These are phyloP conservation scores for Borealophlyctis nickersoniae DNA, from an alignment of 192 early-diverging fungal genomes.

Conservation along the genomic window DNA sequence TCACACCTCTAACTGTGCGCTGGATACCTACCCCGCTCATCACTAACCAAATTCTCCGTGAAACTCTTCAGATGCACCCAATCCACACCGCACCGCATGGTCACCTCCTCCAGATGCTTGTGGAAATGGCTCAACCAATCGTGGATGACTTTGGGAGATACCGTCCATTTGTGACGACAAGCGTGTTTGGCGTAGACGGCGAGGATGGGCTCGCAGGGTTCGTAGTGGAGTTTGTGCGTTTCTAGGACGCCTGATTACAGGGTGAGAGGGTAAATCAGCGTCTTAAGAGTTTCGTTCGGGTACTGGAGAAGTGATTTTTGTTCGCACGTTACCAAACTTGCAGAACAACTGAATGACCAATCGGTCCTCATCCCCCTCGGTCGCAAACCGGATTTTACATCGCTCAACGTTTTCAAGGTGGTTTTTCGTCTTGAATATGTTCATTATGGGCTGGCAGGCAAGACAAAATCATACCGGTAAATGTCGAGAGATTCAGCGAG, in stretches of 20 bases:
- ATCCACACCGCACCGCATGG: conserved; percentile 26
- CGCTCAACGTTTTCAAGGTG: conserved; percentile 35
- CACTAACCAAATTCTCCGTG: conserved; percentile 5
- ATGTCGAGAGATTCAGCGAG: background rate
- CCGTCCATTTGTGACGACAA: conserved; percentile 26
- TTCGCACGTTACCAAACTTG: conserved; percentile 27
- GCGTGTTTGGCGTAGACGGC: conserved; percentile 33
- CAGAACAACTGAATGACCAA: conserved; percentile 38
- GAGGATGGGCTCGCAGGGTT: conserved; percentile 26
- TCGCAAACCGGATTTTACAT: conserved; percentile 20
- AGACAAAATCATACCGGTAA: background rate
- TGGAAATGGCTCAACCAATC: conserved; percentile 40
- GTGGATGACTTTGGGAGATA: conserved; percentile 33
- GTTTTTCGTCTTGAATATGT: conserved; percentile 31
- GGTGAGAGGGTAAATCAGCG: background rate
- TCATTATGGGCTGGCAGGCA: conserved; percentile 25
- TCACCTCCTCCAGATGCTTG: conserved; percentile 34
- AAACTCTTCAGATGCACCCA: conserved; percentile 21
- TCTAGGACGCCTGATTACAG: conserved; percentile 32
- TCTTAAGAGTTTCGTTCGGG: background rate
- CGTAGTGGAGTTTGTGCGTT: conserved; percentile 41
- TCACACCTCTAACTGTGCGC: background rate
- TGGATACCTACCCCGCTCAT: background rate
- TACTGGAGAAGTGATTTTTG: background rate
- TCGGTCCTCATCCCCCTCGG: conserved; percentile 24